phyloP scores from a whole-genome alignment of 2,329 filamentous ascomycete genomes.

The Coleophoma crateriformis region DNA sequence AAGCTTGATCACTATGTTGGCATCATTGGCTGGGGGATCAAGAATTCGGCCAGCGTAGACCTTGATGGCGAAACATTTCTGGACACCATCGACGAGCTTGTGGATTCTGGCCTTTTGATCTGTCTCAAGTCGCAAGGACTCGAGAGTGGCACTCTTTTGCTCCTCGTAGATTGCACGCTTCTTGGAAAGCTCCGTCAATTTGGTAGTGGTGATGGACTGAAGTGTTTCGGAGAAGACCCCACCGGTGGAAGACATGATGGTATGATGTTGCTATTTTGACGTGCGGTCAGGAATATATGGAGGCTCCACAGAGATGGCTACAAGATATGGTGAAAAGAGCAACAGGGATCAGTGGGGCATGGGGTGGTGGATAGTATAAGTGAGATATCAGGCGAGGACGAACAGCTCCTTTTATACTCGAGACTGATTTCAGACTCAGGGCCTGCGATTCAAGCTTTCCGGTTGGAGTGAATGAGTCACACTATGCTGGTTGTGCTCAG shows the following conservation, averaged over 20 bases:
- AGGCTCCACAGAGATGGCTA: no score
- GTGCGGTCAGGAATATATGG: background rate
- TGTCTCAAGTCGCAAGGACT: slow-evolving; percentile 22
- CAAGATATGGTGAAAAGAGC: no score
- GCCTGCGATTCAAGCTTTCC: no score
- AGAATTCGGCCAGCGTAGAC: slow-evolving; percentile 9
- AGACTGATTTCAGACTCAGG: no score
- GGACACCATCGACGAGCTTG: slow-evolving; percentile 23
- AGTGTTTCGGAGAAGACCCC: slow-evolving; percentile 43
- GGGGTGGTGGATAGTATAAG: no score
- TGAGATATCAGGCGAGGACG: no score
- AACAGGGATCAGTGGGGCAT: no score
- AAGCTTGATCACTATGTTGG: slow-evolving; percentile 15
- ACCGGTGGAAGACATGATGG: slow-evolving; percentile 29
- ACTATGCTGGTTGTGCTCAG: background rate
- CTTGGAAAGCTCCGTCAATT: slow-evolving; percentile 49
- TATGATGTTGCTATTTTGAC: background rate
- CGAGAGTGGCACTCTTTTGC: slow-evolving; percentile 35
- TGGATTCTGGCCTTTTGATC: slow-evolving; percentile 29
- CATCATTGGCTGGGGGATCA: slow-evolving; percentile 8
- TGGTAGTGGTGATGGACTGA: slow-evolving; percentile 47
- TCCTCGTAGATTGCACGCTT: slow-evolving; percentile 43
- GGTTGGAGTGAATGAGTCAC: background rate
- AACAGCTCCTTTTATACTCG: no score
- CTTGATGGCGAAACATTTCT: slow-evolving; percentile 24